Evolutionary conservation across 163 green algal species (phyloP).

Genomic region (Prototheca wickerhamii): DNA sequence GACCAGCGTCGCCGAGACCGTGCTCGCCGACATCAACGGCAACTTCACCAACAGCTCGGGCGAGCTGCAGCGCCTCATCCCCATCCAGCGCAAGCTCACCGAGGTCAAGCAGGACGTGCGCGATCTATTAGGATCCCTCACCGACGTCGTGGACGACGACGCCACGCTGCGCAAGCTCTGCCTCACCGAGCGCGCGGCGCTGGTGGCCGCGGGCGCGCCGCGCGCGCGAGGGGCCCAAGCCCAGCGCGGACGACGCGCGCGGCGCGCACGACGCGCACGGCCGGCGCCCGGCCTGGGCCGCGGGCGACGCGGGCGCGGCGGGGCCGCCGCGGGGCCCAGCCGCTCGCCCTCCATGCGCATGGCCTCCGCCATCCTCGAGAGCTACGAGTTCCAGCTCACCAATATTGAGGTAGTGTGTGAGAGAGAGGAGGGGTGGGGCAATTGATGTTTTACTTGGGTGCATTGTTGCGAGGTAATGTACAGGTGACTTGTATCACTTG

Average conservation of each 20-base stretch:
- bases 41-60: constrained; percentile 22
- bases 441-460: too few species aligned
- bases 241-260: too few species aligned
- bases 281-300: too few species aligned
- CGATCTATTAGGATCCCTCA: constrained; percentile 21
- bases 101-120: constrained; percentile 35
- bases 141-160: constrained; percentile 35
- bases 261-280: neutral
- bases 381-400: constrained; percentile 19
- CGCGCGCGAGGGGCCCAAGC: neutral
- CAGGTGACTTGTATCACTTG: too few species aligned
- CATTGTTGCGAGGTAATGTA: too few species aligned
- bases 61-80: constrained; percentile 46
- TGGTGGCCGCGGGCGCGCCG: neutral
- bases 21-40: constrained; percentile 36
- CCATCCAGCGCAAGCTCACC: constrained; percentile 36
- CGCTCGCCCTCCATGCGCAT: constrained; percentile 26
- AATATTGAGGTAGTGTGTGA: neutral
- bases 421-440: neutral
- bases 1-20: constrained; percentile 31
- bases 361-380: constrained; percentile 17
- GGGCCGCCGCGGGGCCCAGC: neutral
- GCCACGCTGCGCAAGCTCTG: constrained; percentile 11
- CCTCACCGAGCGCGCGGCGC: constrained; percentile 10
- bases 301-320: too few species aligned